Base-by-base conservation (phyloP, 148 eudicot genomes). In the Cornus controversa region DNA sequence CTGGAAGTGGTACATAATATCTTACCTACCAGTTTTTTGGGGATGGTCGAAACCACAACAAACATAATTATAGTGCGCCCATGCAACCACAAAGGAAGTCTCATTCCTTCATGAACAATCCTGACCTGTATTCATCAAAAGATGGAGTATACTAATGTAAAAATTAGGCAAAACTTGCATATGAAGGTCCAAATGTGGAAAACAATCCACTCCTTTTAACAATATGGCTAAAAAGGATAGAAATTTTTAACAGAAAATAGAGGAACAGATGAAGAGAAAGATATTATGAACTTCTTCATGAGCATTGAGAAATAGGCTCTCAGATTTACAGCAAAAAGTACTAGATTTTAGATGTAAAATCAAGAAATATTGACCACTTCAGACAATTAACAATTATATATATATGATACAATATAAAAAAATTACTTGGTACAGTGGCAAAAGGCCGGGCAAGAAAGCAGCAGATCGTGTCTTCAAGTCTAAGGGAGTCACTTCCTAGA, bases 81-180 rank as follows among this genome's bases (percentile, higher is more conserved):
- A 85, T 96, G 98, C 90, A 96, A 79, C 99, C 97, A 96, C 85
- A 96, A 79, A 71, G 99, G 98, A 78, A 96, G 92, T 72, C 67
- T 87, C 99, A 93, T 96, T 66, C 85, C 86, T 82, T 82, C 90
- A 77, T 93, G 89, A 74, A 96, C 86, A 78, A 96, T 81, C 75
- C 94, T 87, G 47, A 89, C 90, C 98, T 96, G 92, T 68, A 79
- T 70, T 75, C 36, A 26, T 31, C 14, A 53, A 4, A 42, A 77
- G 24, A 11, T 58, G 53, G n/a, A 69, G 53, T 57, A 73, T 22
- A 64, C 54, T n/a, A 68, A 60, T n/a, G 24, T 1, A 63, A 70
- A 53, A 26, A 1, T 20, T 74, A 58, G 57, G 28, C 26, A 42
- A 31, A 36, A 62, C 6, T 10, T 60, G 37, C 26, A 18, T 50